Percentiles rank a stretch among this genome's conserved stretches.
phyloP scores from a whole-genome alignment of 2,329 filamentous ascomycete genomes.

The Pseudonectria foliicola region DNA sequence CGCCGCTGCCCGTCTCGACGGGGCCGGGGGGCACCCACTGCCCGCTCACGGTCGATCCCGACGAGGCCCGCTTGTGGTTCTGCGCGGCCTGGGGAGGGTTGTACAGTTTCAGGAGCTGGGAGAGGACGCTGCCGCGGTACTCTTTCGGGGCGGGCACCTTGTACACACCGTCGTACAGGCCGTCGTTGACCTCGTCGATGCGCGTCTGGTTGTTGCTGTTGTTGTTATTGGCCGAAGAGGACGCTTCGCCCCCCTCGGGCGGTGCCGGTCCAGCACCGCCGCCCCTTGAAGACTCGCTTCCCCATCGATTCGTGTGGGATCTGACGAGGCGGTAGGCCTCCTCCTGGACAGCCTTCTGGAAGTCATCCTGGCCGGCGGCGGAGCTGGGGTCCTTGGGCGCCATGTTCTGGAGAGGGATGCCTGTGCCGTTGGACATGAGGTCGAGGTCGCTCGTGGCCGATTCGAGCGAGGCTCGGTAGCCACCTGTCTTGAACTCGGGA shows the following conservation, averaged over 20 bases:
- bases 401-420: constrained; percentile 28
- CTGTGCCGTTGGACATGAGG: constrained; percentile 14
- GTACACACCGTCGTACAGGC: constrained; percentile 34
- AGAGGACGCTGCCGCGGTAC: constrained; percentile 38
- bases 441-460: constrained; percentile 26
- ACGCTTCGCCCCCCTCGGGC: constrained; percentile 1
- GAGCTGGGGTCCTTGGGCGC: constrained; percentile 4
- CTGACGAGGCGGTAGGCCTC: constrained; percentile 37
- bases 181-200: constrained; percentile 31
- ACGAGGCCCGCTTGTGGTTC: constrained; percentile 18
- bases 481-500: constrained; percentile 23
- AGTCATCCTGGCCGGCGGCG: constrained; percentile 10
- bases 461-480: constrained; percentile 31
- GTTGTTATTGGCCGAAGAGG: constrained; percentile 8
- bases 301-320: constrained; percentile 30
- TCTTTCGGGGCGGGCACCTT: constrained; percentile 33
- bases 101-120: constrained; percentile 40
- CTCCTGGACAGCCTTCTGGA: constrained; percentile 16
- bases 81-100: constrained; percentile 28
- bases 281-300: background rate
- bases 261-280: too few relatives aligned
- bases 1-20: constrained; percentile 17
- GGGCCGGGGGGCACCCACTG: constrained; percentile 1
- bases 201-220: constrained; percentile 9
- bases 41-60: constrained; percentile 22